Evolutionary conservation across 768 basidiomycete genomes (phyloP).

Genomic region (Mycena kentingensis): DNA sequence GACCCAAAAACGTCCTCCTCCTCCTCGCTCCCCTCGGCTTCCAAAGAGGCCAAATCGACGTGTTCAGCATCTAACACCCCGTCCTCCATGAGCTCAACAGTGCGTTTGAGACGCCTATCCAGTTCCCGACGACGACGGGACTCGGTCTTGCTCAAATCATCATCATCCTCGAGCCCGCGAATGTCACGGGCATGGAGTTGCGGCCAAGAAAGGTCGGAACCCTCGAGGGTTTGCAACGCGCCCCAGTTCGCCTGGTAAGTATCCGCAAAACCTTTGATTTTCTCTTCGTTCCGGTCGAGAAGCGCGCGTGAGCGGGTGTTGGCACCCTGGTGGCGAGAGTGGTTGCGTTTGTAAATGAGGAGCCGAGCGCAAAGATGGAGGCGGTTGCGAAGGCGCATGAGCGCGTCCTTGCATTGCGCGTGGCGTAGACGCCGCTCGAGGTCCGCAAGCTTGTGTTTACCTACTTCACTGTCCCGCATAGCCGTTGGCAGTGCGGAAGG

Average conservation of each 20-base stretch:
- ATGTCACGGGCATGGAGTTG: background rate
- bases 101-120: background rate
- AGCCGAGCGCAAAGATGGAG: constrained; percentile 24
- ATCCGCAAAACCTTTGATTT: background rate
- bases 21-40: background rate
- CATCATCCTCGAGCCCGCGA: background rate
- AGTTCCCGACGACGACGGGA: background rate
- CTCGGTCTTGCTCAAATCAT: background rate
- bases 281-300: background rate
- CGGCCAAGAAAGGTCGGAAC: background rate
- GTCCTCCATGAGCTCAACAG: background rate
- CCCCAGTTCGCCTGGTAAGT: background rate
- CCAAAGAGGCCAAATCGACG: no score
- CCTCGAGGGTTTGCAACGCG: background rate
- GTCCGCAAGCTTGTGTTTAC: constrained; percentile 1
- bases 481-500: constrained; percentile 15
- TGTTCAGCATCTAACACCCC: background rate
- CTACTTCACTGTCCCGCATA: background rate
- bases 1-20: no score
- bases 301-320: background rate
- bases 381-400: constrained; percentile 21
- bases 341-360: constrained; percentile 17
- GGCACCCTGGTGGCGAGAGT: background rate
- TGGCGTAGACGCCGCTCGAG: constrained; percentile 24
- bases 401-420: constrained; percentile 25